phyloP scores from a whole-genome alignment of 164 flowering plant species.

The Cinnamomum chago region DNA sequence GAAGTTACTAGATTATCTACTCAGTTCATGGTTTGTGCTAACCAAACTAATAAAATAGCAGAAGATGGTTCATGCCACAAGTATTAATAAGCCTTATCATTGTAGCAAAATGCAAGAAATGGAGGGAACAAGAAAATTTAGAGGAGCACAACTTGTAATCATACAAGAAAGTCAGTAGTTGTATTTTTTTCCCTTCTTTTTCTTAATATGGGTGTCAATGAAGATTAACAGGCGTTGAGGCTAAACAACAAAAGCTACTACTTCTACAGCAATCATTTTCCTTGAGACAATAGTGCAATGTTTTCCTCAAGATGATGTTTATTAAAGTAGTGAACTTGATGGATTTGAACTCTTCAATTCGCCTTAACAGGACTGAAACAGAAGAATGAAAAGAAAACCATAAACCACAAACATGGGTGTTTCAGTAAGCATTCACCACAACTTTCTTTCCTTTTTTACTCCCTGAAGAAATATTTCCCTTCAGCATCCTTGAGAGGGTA shows the following conservation, averaged over 20 bases:
- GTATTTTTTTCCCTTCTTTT: not conserved
- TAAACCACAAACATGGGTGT: not conserved
- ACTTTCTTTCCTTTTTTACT: constrained; percentile 49
- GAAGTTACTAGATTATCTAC: not conserved
- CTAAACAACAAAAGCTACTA: too few species aligned
- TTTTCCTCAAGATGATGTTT: not conserved
- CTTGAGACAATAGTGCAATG: not conserved
- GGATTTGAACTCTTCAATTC: not conserved
- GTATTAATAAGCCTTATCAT: too few species aligned
- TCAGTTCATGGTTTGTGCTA: not conserved
- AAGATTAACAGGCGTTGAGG: too few species aligned
- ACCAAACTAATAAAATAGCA: not conserved
- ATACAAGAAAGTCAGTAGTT: not conserved
- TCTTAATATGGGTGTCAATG: too few species aligned
- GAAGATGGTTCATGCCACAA: not conserved
- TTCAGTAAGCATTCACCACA: constrained; percentile 16
- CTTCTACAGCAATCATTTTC: not conserved
- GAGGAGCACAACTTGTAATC: too few species aligned
- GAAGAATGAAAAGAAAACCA: not conserved
- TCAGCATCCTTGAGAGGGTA: constrained; percentile 73
- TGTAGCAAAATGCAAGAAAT: not conserved
- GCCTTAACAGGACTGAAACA: not conserved
- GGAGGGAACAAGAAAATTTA: not conserved
- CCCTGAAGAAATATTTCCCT: constrained; percentile 23
- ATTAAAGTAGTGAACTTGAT: not conserved